These are phyloP conservation scores for Codiaeum variegatum DNA, from an alignment of 441 rosid species.

Conservation along the genomic window DNA sequence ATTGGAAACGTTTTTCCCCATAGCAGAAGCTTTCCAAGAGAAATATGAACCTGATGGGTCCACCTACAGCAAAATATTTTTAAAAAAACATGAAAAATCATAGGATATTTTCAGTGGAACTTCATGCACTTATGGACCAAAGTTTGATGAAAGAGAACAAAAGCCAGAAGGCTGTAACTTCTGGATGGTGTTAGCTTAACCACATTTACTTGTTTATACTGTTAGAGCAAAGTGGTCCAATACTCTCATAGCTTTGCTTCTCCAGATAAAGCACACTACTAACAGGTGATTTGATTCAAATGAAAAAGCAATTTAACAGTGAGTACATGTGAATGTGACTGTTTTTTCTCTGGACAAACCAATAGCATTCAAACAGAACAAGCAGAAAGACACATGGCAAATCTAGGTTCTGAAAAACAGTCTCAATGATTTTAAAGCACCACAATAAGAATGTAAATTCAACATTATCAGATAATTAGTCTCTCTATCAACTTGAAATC, in stretches of 20 bases:
- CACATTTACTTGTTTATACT: background rate
- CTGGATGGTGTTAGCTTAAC: background rate
- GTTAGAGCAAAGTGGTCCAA: background rate
- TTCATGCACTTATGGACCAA: background rate
- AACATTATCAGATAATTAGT: background rate
- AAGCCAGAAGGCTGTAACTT: background rate
- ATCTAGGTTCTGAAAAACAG: background rate
- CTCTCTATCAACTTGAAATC: background rate
- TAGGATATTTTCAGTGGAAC: background rate
- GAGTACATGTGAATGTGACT: background rate
- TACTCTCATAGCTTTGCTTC: background rate
- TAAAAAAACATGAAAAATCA: background rate
- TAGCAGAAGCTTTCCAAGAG: slow-evolving; percentile 99
- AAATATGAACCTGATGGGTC: slow-evolving; percentile 99
- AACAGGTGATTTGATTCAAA: background rate
- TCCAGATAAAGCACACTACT: background rate
- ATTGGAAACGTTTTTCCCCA: slow-evolving; percentile 98
- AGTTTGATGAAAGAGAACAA: background rate
- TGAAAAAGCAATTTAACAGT: background rate
- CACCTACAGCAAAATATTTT: slow-evolving; percentile 46
- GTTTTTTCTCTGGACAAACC: background rate
- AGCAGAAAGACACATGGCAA: background rate
- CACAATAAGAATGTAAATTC: background rate
- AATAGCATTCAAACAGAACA: slow-evolving; percentile 1
- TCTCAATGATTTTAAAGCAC: slow-evolving; percentile 1